Base-by-base conservation (phyloP, 2,329 filamentous ascomycete species). In the Hirsutella minnesotensis region DNA sequence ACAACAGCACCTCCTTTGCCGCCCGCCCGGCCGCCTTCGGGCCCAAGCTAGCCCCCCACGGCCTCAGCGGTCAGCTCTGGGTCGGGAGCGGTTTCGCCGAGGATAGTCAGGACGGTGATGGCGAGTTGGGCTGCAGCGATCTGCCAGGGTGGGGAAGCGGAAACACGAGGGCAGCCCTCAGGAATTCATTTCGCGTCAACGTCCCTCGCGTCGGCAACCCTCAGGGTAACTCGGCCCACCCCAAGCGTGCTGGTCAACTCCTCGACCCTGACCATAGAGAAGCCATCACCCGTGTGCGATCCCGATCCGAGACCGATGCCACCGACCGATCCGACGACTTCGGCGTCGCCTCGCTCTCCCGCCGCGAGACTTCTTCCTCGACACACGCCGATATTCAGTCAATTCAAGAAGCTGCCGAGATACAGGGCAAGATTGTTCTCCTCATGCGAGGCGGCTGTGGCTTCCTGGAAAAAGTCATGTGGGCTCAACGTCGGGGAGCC, bases 1-100 rank as follows among this genome's bases (percentile, higher is more conserved):
- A 98, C 64, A 98, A 98, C 63, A 95, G 87, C 52, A 98, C 92
- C 12, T 94, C 94, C 53, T 98, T 98, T 66, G 73, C 94, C 43
- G 89, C 92, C 36, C 76, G 92, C 39, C 92, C 92, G 46, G 92
- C 92, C 42, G 89, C 87, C 33, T 98, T 96, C 65, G 92, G 92
- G 1, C 87, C 92, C 4, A 67, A 76, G 33, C 67, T 98, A 33
- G 85, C 85, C 1, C 62, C 70, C 12, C 78, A 75, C 45, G 90
- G 92, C 21, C 65, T 96, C 49, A 94, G 86, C 56, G 89, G 88
- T 15, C 84, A 89, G 58, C 68, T 98, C 41, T 96, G 90, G 90
- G 84, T 95, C 44, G 90, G 90, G 4, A 90, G 82, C 55, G 88
- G 88, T 19, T 95, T 96, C 60, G 81, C 82, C 36, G 88, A 95